Base-by-base conservation (phyloP, 495 filamentous ascomycete species). In the Glonium stellatum region DNA sequence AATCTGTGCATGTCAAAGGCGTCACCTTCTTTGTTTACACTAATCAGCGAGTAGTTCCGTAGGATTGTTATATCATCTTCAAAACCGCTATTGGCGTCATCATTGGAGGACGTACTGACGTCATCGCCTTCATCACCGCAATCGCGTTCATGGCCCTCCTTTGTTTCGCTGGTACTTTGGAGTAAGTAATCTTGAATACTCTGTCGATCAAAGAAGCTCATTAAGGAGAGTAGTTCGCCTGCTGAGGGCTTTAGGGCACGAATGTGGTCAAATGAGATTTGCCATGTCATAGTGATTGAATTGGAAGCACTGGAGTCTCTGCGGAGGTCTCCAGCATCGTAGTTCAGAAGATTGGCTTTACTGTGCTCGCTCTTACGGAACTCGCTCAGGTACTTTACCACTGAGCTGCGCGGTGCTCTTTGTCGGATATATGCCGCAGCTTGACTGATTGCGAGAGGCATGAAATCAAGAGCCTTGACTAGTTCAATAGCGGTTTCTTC, bases 211-310 rank as follows among this genome's bases (percentile, higher is more conserved):
- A 69, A 69, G 25, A 69, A 58, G 42, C 64, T 59, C 62, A 70
- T 70, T 1, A 67, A 57, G 11, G 65, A 65, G n/a, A 70, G 39
- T 13, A 70, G 57, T 21, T 61, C 36, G 23, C 65, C 58, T 1
- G 67, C 67, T 4, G 62, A 64, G 15, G 54, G 64, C 44, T 18
- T 62, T n/a, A 4, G 65, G 41, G 65, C 4, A 13, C 58, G 68
- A 21, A 80, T 73, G 57, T 77, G 46, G 10, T 79, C 70, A 57
- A 80, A 81, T 23, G 74, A 48, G 6, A 48, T n/a, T 22, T 48
- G 44, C 13, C 5, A 48, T 9, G 44, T 48, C 11, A 22, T 22
- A 22, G 18, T 48, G 13, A 48, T 48, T 8, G 44, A 48, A 15
- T 48, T 48, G 8, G 0, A 12, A 1, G 72, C 71, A 42, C 71